These are phyloP conservation scores for Talaromyces sp. DNA, from an alignment of 2,329 filamentous ascomycete genomes.

Conservation along the genomic window DNA sequence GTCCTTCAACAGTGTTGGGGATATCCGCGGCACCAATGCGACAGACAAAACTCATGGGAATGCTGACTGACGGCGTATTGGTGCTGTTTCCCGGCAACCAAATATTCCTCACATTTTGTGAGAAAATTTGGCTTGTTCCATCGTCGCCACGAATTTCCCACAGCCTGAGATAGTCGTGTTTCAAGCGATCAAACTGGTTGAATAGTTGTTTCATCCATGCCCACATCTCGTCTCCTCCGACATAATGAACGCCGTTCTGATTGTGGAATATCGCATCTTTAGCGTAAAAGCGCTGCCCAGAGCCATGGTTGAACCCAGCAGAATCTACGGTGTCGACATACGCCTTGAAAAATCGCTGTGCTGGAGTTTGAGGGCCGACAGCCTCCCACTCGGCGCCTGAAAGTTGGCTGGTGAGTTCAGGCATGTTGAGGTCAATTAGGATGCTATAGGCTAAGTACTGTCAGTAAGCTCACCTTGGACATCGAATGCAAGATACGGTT, in stretches of 20 bases:
- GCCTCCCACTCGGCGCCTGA: constrained; percentile 6
- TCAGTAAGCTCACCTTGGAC: not conserved
- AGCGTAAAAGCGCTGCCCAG: constrained; percentile 8
- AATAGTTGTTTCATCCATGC: constrained; percentile 16
- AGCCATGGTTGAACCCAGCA: constrained; percentile 11
- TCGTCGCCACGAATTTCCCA: constrained; percentile 11
- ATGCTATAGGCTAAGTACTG: no score
- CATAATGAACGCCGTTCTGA: constrained; percentile 13
- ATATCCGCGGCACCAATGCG: constrained; percentile 8
- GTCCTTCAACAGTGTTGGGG: constrained; percentile 2
- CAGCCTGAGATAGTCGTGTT: constrained; percentile 8
- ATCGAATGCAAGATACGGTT: no score
- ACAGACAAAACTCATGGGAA: constrained; percentile 9
- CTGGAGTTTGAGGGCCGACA: constrained; percentile 6
- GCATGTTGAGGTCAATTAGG: not conserved
- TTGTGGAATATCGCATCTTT: constrained; percentile 10
- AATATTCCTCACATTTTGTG: constrained; percentile 8
- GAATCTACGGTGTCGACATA: constrained; percentile 12
- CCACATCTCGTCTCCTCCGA: constrained; percentile 14
- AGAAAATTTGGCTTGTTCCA: constrained; percentile 5
- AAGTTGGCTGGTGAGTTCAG: constrained; percentile 9
- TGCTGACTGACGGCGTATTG: constrained; percentile 8
- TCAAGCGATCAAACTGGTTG: constrained; percentile 9
- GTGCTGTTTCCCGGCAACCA: constrained; percentile 8
- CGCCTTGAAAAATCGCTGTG: constrained; percentile 11